These are phyloP conservation scores for Exophiala phaeomuriformis DNA, from an alignment of 2,329 filamentous ascomycete species.

Conservation along the genomic window DNA sequence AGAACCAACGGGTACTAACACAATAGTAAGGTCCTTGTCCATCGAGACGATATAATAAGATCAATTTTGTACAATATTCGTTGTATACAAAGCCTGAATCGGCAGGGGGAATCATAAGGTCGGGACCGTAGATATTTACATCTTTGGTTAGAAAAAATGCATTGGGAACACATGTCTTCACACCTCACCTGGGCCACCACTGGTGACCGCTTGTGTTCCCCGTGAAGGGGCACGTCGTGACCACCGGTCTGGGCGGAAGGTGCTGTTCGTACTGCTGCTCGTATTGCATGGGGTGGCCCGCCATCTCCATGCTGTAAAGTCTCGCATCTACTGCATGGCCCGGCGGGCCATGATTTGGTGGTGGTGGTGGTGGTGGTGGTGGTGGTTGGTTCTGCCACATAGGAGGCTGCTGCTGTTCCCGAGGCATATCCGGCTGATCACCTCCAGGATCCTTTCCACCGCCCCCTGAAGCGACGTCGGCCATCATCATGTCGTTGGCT, in stretches of 20 bases:
- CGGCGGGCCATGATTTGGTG: not conserved
- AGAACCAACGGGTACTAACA: too few relatives aligned
- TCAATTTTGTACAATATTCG: not conserved
- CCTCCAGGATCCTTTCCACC: not conserved
- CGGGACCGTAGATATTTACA: not conserved
- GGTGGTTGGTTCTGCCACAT: not conserved
- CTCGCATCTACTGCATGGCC: not conserved
- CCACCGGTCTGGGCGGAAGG: slow-evolving; percentile 3
- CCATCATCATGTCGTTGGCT: not conserved
- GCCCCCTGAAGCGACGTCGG: not conserved
- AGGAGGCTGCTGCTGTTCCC: not conserved
- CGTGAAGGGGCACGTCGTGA: slow-evolving; percentile 11
- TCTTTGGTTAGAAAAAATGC: not conserved
- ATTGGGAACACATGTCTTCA: not conserved
- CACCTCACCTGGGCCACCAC: slow-evolving; percentile 6
- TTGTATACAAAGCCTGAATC: not conserved
- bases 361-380: too few relatives aligned
- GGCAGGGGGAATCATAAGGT: not conserved
- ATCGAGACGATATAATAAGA: too few relatives aligned
- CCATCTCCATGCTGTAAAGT: not conserved
- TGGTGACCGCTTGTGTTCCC: not conserved
- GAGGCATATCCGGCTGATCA: not conserved
- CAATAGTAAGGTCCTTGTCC: too few relatives aligned
- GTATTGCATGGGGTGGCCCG: not conserved
- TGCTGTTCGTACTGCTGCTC: slow-evolving; percentile 4